These are phyloP conservation scores for Diutina mesorugosa DNA, from an alignment of 1,139 yeast species.

Conservation along the genomic window DNA sequence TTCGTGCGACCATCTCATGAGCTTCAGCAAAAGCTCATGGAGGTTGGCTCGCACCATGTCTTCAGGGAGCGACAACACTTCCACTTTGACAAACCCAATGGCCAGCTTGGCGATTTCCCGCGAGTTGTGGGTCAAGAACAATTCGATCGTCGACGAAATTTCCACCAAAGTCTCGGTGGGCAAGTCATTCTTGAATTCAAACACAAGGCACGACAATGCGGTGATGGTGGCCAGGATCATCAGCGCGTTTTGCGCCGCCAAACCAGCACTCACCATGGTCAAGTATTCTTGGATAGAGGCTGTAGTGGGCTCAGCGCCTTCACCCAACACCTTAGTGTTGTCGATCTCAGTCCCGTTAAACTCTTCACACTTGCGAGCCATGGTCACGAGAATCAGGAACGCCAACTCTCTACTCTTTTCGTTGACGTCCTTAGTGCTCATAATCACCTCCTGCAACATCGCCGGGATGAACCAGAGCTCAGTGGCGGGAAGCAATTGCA, in stretches of 20 bases:
- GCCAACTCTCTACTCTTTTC: constrained; percentile 84
- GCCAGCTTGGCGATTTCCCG: constrained; percentile 92
- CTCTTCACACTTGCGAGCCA: constrained; percentile 66
- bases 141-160: constrained; percentile 76
- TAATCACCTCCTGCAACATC: constrained; percentile 72
- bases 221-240: constrained; percentile 95
- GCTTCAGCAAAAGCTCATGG: constrained; percentile 49
- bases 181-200: constrained; percentile 64
- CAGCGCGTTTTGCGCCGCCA: constrained; percentile 87
- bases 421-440: constrained; percentile 87
- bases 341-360: constrained; percentile 49
- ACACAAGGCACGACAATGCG: constrained; percentile 75
- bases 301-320: constrained; percentile 51
- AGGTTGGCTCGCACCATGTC: constrained; percentile 63
- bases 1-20: constrained; percentile 90
- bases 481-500: constrained; percentile 46
- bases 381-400: constrained; percentile 58
- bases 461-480: constrained; percentile 72
- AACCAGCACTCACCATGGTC: constrained; percentile 92
- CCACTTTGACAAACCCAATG: constrained; percentile 88
- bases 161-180: constrained; percentile 50
- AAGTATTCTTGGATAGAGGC: constrained; percentile 74
- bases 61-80: constrained; percentile 73
- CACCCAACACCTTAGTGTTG: constrained; percentile 56
- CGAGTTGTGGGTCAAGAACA: constrained; percentile 80